Base-by-base conservation (phyloP, 768 basidiomycete genomes). In the Leccinum subtestaceum region DNA sequence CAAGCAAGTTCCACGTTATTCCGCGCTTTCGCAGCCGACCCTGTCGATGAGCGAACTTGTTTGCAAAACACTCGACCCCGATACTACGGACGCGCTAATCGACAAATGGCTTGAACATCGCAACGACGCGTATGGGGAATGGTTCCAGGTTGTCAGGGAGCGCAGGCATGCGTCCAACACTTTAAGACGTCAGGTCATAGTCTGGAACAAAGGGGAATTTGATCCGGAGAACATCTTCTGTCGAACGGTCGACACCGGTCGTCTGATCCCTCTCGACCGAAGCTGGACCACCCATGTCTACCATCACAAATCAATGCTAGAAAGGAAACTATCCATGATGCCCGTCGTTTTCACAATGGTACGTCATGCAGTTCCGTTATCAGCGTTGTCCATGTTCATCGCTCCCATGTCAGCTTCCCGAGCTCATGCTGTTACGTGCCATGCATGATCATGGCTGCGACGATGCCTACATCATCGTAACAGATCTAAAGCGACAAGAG, bases 341-440 rank as follows among this genome's bases (percentile, higher is more conserved):
- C 88, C 86, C 5, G 88, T 91, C 2, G 85, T 91, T 0, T 89
- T 88, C 66, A 89, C 88, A 51, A 89, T 91, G 86, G 89, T 89
- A 65, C 63, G 78, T 69, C 21, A 7, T 19, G 17, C 51, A 17
- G 31, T 29, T 29, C 17, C 19, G 38, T 36, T n/a, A 21, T 47
- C 17, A 21, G 10, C 49, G 8, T 38, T 32, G 45, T 49, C 29
- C 23, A 36, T 55, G 19, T 19, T 58, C 38, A 57, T 66, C 19
- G 36, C 15, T 21, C 55, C 31, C 40, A 56, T 50, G 62, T 23
- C 63, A 91, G 89, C 77, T 91, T 45, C 88, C 88, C 31, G 89
- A 91, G 72, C 80, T 91, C 25, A 89, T 91, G 86, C 78, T 91
- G 51, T 74, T 91, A 52, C 80, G 89, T 15, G 89, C 88, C 53